Conservation (phyloP, 2,329 filamentous ascomycete genomes). For the Atkinsonella texensis region DNA sequence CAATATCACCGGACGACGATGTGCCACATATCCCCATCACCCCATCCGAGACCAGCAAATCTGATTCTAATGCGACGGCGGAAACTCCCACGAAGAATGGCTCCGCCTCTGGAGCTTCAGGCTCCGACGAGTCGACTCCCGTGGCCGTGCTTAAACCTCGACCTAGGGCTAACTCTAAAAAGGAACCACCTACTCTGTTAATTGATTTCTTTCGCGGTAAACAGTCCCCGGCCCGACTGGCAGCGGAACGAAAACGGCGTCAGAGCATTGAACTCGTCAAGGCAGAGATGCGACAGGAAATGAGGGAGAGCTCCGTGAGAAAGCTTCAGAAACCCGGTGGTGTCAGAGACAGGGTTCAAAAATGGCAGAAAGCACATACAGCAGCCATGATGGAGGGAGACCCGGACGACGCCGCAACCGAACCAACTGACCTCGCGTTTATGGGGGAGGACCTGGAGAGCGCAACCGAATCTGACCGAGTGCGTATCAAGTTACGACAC, state of each 20-base stretch:
- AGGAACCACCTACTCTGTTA: slow-evolving; percentile 33
- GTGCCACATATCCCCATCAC: slow-evolving; percentile 8
- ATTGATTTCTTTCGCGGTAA: slow-evolving; percentile 46
- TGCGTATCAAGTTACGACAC: slow-evolving; percentile 42
- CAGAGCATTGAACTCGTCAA: slow-evolving; percentile 49
- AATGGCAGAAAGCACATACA: slow-evolving; percentile 74
- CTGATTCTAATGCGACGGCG: not conserved
- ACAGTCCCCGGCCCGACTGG: slow-evolving; percentile 41
- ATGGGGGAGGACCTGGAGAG: slow-evolving; percentile 44
- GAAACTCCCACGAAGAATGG: slow-evolving; percentile 8
- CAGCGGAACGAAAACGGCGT: slow-evolving; percentile 39
- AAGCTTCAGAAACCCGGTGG: slow-evolving; percentile 50
- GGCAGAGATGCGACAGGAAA: slow-evolving; percentile 37
- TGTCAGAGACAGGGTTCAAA: slow-evolving; percentile 68
- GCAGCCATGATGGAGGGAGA: slow-evolving; percentile 44
- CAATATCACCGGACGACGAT: slow-evolving; percentile 11
- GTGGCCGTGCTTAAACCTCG: slow-evolving; percentile 20
- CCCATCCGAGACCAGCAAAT: slow-evolving; percentile 5
- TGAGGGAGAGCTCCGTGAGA: slow-evolving; percentile 45
- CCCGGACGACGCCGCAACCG: slow-evolving; percentile 39
- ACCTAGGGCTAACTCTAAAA: slow-evolving; percentile 26
- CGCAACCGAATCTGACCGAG: slow-evolving; percentile 48
- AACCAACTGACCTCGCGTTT: slow-evolving; percentile 50
- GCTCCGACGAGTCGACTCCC: slow-evolving; percentile 30
- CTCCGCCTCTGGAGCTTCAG: slow-evolving; percentile 11